These are phyloP conservation scores for Cercospora brassicicola DNA, from an alignment of 2,329 filamentous ascomycete genomes.

Conservation along the genomic window DNA sequence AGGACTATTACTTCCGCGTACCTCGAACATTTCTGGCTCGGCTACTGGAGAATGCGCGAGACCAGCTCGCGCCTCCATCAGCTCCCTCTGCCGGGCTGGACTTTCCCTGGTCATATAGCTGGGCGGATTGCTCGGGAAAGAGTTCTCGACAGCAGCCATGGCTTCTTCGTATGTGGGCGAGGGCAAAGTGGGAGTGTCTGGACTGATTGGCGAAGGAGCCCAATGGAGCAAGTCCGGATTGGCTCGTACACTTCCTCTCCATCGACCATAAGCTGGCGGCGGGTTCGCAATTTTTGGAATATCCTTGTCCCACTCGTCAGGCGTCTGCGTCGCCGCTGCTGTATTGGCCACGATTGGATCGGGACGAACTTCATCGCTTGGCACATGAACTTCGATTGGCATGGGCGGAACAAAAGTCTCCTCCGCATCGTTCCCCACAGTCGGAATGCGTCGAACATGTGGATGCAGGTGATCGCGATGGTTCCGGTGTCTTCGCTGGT, in stretches of 20 bases:
- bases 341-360: slow-evolving; percentile 27
- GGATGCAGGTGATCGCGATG: slow-evolving; percentile 41
- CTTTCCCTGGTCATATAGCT: slow-evolving; percentile 35
- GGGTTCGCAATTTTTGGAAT: slow-evolving; percentile 42
- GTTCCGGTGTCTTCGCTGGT: slow-evolving; percentile 15
- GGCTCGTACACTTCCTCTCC: slow-evolving; percentile 79
- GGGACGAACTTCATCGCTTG: slow-evolving; percentile 51
- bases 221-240: slow-evolving; percentile 81
- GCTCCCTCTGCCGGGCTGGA: slow-evolving; percentile 29
- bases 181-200: slow-evolving; percentile 30
- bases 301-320: slow-evolving; percentile 30
- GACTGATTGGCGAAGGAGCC: slow-evolving; percentile 41
- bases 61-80: slow-evolving; percentile 28
- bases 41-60: slow-evolving; percentile 22
- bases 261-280: slow-evolving; percentile 82
- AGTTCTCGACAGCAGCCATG: slow-evolving; percentile 23
- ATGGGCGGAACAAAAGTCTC: slow-evolving; percentile 64
- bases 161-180: slow-evolving; percentile 38
- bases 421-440: slow-evolving; percentile 9
- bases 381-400: slow-evolving; percentile 75
- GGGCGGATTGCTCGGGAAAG: slow-evolving; percentile 27
- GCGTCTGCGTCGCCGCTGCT: slow-evolving; percentile 35
- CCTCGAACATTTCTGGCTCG: slow-evolving; percentile 37
- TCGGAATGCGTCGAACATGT: slow-evolving; percentile 24
- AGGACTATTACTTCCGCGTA: slow-evolving; percentile 13